Evolutionary conservation across 495 filamentous ascomycete genomes (phyloP).

Genomic region (Aspergillus incahuasiensis): DNA sequence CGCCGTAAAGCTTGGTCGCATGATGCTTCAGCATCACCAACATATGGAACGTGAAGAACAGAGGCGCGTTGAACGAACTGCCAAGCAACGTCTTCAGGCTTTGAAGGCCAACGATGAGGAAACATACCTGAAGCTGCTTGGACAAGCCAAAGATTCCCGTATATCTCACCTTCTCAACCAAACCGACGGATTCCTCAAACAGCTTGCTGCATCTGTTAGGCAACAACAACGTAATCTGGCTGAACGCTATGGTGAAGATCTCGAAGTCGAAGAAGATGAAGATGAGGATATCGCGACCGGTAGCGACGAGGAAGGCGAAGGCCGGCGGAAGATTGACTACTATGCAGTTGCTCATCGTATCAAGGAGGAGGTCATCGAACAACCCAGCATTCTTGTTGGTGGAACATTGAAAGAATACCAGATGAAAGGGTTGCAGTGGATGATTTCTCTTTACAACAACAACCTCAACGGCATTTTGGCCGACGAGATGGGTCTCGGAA

Average conservation of each 20-base stretch:
- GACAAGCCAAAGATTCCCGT: slow-evolving; percentile 97
- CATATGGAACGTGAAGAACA: slow-evolving; percentile 99
- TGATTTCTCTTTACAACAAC: slow-evolving; percentile 99
- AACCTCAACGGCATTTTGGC: slow-evolving; percentile 98
- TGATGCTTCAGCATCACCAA: slow-evolving; percentile 84
- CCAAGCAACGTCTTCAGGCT: slow-evolving; percentile 98
- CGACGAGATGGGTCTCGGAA: slow-evolving; percentile 99
- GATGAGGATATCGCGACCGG: slow-evolving; percentile 60
- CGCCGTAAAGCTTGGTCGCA: slow-evolving; percentile 76
- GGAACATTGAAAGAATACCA: slow-evolving; percentile 96
- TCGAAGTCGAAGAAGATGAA: slow-evolving; percentile 55
- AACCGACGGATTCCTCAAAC: slow-evolving; percentile 93
- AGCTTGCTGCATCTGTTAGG: slow-evolving; percentile 89
- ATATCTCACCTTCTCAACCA: slow-evolving; percentile 94
- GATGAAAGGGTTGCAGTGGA: slow-evolving; percentile 97
- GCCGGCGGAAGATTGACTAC: slow-evolving; percentile 83
- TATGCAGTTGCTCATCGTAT: slow-evolving; percentile 96
- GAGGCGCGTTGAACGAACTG: slow-evolving; percentile 91
- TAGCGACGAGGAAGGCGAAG: slow-evolving; percentile 64
- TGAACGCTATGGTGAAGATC: slow-evolving; percentile 68
- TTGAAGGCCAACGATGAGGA: slow-evolving; percentile 99
- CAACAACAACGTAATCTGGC: slow-evolving; percentile 80
- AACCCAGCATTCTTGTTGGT: slow-evolving; percentile 82
- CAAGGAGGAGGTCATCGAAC: slow-evolving; percentile 79
- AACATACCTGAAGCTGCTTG: slow-evolving; percentile 92